Percentiles rank a stretch among this genome's conserved stretches.
phyloP scores from a whole-genome alignment of 2,329 filamentous ascomycete species.

The Alternaria panax region DNA sequence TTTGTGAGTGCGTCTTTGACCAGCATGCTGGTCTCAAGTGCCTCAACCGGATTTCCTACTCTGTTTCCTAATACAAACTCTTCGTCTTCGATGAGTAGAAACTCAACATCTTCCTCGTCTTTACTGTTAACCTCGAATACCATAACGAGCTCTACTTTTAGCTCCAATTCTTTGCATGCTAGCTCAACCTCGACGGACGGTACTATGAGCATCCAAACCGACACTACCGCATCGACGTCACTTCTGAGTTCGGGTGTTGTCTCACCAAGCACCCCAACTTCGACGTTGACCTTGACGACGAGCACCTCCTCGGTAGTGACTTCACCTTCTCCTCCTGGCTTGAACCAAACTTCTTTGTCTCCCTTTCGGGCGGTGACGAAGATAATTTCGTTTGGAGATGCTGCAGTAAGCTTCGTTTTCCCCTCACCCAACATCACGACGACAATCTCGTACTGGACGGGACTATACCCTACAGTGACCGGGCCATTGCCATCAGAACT shows the following conservation, averaged over 20 bases:
- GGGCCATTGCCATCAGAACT: conserved; percentile 36
- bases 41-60: background rate
- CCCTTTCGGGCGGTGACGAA: conserved; percentile 28
- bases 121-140: background rate
- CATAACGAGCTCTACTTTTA: background rate
- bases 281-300: background rate
- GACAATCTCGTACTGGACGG: conserved; percentile 45
- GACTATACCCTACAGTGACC: conserved; percentile 37
- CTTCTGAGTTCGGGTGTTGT: background rate
- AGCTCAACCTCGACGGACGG: background rate
- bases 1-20: background rate
- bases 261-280: conserved; percentile 1
- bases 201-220: conserved; percentile 11
- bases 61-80: background rate
- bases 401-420: conserved; percentile 38
- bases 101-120: background rate
- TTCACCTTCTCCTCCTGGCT: background rate
- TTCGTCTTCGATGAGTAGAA: background rate
- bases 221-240: background rate
- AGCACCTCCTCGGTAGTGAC: background rate
- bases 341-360: conserved; percentile 7
- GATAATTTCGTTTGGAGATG: conserved; percentile 35
- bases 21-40: background rate
- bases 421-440: conserved; percentile 40
- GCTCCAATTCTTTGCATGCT: background rate